Evolutionary conservation across 2,329 filamentous ascomycete genomes (phyloP).

Genomic region (Phaeoacremonium minimum): DNA sequence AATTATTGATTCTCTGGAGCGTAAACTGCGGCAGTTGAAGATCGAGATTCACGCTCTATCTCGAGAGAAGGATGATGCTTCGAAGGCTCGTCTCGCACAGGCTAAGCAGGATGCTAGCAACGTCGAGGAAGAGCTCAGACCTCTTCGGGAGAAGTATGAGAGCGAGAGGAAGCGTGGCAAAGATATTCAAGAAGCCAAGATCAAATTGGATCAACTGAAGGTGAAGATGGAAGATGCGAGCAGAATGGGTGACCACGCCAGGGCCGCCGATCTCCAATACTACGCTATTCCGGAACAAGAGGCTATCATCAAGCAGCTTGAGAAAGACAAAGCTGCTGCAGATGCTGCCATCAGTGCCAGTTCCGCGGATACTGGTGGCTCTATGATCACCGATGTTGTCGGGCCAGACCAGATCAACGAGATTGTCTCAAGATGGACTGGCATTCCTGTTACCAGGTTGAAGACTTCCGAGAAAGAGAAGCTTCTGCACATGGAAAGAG

Average conservation of each 20-base stretch:
- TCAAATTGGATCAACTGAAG: slow-evolving; percentile 88
- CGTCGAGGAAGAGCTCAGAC: slow-evolving; percentile 86
- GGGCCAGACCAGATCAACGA: slow-evolving; percentile 98
- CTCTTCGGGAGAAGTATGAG: slow-evolving; percentile 92
- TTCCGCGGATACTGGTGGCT: slow-evolving; percentile 55
- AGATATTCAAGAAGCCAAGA: slow-evolving; percentile 88
- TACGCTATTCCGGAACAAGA: slow-evolving; percentile 95
- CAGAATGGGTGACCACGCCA: slow-evolving; percentile 76
- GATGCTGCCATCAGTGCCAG: slow-evolving; percentile 64
- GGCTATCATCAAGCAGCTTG: slow-evolving; percentile 72
- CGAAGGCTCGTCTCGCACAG: slow-evolving; percentile 73
- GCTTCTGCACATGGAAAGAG: slow-evolving; percentile 93
- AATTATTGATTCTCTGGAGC: slow-evolving; percentile 89
- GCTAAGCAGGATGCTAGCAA: slow-evolving; percentile 91
- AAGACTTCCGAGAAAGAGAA: slow-evolving; percentile 98
- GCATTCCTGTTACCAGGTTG: slow-evolving; percentile 90
- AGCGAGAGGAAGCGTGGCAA: slow-evolving; percentile 87
- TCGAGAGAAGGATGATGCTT: slow-evolving; percentile 92
- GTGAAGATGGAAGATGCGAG: slow-evolving; percentile 93
- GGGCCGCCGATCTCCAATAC: slow-evolving; percentile 91
- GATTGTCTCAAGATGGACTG: slow-evolving; percentile 96
- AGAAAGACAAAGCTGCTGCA: slow-evolving; percentile 72
- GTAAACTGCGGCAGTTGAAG: slow-evolving; percentile 82
- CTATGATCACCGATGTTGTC: slow-evolving; percentile 87
- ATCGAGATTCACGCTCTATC: slow-evolving; percentile 96